Conservation (phyloP, 257 asterid species). For the Capsicum baccatum region DNA sequence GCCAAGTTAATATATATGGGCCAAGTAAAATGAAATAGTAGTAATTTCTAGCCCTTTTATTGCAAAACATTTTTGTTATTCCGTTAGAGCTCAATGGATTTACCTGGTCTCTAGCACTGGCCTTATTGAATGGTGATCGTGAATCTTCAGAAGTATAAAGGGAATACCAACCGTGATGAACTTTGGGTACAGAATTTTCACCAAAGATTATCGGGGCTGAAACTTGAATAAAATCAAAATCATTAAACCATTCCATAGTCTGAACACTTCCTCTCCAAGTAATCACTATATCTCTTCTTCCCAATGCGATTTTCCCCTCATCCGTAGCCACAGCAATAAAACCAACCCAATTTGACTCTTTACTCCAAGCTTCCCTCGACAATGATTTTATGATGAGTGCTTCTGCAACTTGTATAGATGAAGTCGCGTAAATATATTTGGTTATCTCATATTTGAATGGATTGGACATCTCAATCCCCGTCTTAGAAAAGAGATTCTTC, state of each 20-base stretch:
- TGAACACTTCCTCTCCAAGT: conserved; percentile 64
- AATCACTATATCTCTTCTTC: conserved; percentile 63
- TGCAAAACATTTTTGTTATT: no score
- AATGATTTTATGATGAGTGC: conserved; percentile 44
- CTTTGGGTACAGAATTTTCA: background rate
- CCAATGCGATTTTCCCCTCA: conserved; percentile 55
- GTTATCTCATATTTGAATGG: background rate
- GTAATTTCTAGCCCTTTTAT: no score
- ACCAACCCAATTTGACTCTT: conserved; percentile 62
- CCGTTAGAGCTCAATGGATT: background rate
- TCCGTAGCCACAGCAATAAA: conserved; percentile 66
- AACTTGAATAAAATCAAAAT: conserved; percentile 46
- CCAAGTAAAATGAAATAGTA: no score
- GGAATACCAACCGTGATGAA: conserved; percentile 44
- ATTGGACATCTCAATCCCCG: background rate
- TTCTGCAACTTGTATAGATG: conserved; percentile 28
- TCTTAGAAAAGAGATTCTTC: background rate
- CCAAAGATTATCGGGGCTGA: conserved; percentile 48
- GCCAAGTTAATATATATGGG: no score
- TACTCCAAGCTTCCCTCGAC: conserved; percentile 32
- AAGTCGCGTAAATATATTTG: background rate
- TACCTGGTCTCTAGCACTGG: conserved; percentile 55
- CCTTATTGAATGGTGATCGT: conserved; percentile 29
- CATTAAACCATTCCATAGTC: conserved; percentile 49
- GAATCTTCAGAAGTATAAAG: conserved; percentile 41